Evolutionary conservation across 495 filamentous ascomycete genomes (phyloP).

Genomic region (Staphylotrichum tortipilum): DNA sequence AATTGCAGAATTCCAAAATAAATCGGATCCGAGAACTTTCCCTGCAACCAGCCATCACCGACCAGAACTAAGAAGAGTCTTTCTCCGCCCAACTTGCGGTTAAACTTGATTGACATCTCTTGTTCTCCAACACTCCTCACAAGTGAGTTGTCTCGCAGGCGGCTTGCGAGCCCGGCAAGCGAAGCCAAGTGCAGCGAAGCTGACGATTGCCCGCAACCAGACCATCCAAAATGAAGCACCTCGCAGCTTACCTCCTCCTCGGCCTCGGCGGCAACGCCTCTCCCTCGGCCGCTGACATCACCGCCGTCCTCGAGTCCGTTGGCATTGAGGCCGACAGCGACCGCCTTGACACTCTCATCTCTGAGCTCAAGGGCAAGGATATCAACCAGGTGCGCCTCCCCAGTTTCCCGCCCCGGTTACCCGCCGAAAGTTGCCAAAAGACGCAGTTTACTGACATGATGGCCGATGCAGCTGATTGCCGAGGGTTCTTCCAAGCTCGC

Average conservation of each 20-base stretch:
- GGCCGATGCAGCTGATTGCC: constrained; percentile 66
- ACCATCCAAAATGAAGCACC: constrained; percentile 88
- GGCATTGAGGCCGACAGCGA: constrained; percentile 91
- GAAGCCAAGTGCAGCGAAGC: neutral
- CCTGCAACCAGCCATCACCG: constrained; percentile 12
- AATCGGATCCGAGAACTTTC: constrained; percentile 17
- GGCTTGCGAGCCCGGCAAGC: neutral
- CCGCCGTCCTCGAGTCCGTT: constrained; percentile 83
- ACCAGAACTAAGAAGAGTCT: constrained; percentile 47
- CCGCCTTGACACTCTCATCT: constrained; percentile 73
- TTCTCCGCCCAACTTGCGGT: constrained; percentile 48
- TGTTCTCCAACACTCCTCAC: constrained; percentile 33
- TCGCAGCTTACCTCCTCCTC: constrained; percentile 98
- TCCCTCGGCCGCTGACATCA: constrained; percentile 81
- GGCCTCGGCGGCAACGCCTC: constrained; percentile 84
- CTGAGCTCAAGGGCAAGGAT: constrained; percentile 96
- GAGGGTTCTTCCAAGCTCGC: constrained; percentile 90
- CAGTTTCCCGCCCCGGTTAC: neutral
- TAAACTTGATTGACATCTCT: constrained; percentile 51
- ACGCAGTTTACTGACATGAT: constrained; percentile 18
- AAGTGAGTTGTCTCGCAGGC: constrained; percentile 19
- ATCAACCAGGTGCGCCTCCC: constrained; percentile 71
- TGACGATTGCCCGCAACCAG: constrained; percentile 6
- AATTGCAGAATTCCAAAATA: constrained; percentile 26
- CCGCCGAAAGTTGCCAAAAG: no score